These are phyloP conservation scores for Pisolithus thermaeus DNA, from an alignment of 1,284 basidiomycete species.

Conservation along the genomic window DNA sequence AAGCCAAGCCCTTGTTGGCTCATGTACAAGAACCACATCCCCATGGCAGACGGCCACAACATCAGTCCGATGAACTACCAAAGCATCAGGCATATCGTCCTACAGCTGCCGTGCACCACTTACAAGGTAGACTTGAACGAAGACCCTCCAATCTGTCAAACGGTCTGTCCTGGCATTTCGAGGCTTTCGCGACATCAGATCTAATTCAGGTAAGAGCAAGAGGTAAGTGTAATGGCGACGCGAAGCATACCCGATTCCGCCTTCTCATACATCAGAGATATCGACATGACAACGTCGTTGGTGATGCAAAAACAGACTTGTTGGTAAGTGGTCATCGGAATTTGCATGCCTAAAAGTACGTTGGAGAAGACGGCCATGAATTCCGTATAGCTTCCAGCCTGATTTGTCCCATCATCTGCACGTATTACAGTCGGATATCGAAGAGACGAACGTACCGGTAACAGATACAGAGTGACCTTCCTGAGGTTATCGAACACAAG, in stretches of 20 bases:
- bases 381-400: conserved; percentile 33
- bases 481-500: too few species aligned
- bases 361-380: conserved; percentile 32
- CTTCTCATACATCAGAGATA: conserved; percentile 34
- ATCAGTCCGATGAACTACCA: conserved; percentile 39
- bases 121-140: conserved; percentile 29
- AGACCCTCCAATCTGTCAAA: conserved; percentile 35
- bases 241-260: conserved; percentile 24
- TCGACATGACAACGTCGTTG: conserved; percentile 36
- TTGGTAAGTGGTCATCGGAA: conserved; percentile 37
- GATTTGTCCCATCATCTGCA: conserved; percentile 1
- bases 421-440: background rate
- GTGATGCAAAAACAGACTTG: conserved; percentile 39
- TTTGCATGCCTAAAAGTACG: conserved; percentile 35
- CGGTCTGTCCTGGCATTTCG: conserved; percentile 55
- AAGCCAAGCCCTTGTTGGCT: conserved; percentile 30
- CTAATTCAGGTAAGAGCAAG: conserved; percentile 12
- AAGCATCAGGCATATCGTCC: conserved; percentile 1
- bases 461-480: conserved; percentile 30
- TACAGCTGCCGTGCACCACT: background rate
- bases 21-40: conserved; percentile 38
- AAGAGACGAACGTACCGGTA: conserved; percentile 33
- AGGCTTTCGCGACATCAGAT: conserved; percentile 55
- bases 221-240: background rate
- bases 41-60: conserved; percentile 42